These are phyloP conservation scores for Cladochytrium replicatum DNA, from an alignment of 192 early-diverging fungal genomes.

Conservation along the genomic window DNA sequence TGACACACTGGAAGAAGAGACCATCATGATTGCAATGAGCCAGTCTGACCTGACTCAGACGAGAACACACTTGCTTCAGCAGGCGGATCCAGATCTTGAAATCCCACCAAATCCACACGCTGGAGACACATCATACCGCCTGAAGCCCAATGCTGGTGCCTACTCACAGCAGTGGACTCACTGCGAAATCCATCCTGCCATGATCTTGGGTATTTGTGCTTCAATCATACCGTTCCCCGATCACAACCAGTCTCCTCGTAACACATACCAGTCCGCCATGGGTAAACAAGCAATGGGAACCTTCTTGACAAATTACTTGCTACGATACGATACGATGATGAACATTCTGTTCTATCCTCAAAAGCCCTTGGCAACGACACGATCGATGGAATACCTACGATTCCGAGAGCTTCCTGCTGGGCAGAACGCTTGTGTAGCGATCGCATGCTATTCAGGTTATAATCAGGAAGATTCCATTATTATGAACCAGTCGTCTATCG, in stretches of 20 bases:
- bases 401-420: constrained; percentile 97
- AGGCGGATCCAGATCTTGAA: constrained; percentile 9
- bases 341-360: constrained; percentile 99
- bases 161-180: constrained; percentile 88
- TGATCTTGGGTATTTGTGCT: constrained; percentile 99
- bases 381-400: constrained; percentile 88
- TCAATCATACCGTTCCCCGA: constrained; percentile 99
- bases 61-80: constrained; percentile 22
- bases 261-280: constrained; percentile 99
- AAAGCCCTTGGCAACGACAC: constrained; percentile 92
- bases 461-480: constrained; percentile 99
- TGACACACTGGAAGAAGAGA: constrained; percentile 98
- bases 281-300: constrained; percentile 99
- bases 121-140: constrained; percentile 8
- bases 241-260: constrained; percentile 99
- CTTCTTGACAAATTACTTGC: constrained; percentile 90
- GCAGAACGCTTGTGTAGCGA: constrained; percentile 95
- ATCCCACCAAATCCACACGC: constrained; percentile 8
- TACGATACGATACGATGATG: constrained; percentile 96
- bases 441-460: constrained; percentile 97
- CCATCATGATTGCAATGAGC: constrained; percentile 96
- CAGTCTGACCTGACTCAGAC: constrained; percentile 77
- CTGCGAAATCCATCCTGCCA: constrained; percentile 97
- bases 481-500: constrained; percentile 98
- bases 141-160: background rate